Conservation (phyloP, 108 stramenopile genomes). For the Cyclotella baltica region DNA sequence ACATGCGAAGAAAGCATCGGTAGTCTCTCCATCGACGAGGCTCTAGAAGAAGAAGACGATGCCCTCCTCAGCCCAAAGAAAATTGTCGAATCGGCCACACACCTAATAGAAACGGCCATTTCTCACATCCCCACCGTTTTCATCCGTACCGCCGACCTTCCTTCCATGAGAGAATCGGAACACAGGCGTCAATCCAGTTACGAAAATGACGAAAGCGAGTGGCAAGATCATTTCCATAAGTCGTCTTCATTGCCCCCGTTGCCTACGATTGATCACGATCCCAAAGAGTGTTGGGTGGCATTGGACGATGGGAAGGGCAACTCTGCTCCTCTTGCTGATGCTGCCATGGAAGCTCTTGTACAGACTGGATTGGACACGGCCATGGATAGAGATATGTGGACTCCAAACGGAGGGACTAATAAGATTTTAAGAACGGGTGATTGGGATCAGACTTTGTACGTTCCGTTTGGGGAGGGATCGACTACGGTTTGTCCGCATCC, state of each 20-base stretch:
- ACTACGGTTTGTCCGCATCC: slow-evolving; percentile 29
- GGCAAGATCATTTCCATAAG: slow-evolving; percentile 49
- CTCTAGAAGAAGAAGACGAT: not conserved
- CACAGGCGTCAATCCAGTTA: slow-evolving; percentile 2
- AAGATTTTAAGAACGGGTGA: slow-evolving; percentile 44
- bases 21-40: slow-evolving; percentile 19
- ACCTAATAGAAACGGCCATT: slow-evolving; percentile 1
- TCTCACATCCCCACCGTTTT: slow-evolving; percentile 22
- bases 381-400: slow-evolving; percentile 66
- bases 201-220: slow-evolving; percentile 22
- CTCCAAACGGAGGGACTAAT: slow-evolving; percentile 50
- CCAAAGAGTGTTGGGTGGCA: slow-evolving; percentile 76
- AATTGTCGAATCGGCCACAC: not conserved
- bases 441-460: slow-evolving; percentile 38
- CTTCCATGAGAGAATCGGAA: slow-evolving; percentile 30
- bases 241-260: slow-evolving; percentile 66
- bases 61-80: not conserved
- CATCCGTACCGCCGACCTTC: slow-evolving; percentile 52
- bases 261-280: slow-evolving; percentile 63
- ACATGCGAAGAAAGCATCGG: slow-evolving; percentile 19
- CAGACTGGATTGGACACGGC: slow-evolving; percentile 55
- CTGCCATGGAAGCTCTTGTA: slow-evolving; percentile 63
- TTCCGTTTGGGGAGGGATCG: slow-evolving; percentile 16
- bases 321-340: slow-evolving; percentile 71
- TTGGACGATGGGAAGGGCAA: slow-evolving; percentile 64